Evolutionary conservation across 2,329 filamentous ascomycete genomes (phyloP), one percentile per base, ranked within the genome.

Genomic region (Erysiphe pulchra): DNA sequence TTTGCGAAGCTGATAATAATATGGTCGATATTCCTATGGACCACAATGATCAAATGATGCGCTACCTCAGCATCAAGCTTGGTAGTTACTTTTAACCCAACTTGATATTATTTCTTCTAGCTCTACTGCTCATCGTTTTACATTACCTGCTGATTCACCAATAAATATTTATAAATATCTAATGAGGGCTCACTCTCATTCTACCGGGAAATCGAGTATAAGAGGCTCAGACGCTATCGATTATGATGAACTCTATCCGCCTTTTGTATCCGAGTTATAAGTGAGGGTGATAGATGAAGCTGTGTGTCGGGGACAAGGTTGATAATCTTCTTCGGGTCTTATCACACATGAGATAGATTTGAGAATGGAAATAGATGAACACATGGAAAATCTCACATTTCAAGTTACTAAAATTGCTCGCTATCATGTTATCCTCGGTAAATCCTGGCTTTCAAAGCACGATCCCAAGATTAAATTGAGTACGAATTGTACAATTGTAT

Each of bases 371-470:
- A 44, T 44, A 20, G 16, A 34, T 16, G 11, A 13, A 31, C 30
- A 44, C n/a, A 18, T 34, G 6, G 30, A 44, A 24, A 36, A 16
- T 1, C 16, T 34, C n/a, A 44, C 42, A 13, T 36, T 44, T 9
- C 30, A 44, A 16, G 31, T 44, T 32, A 34, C 42, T 34, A 33
- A 36, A 44, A 44, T 44, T 20, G 42, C 42, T 36, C 42, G 31
- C 13, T 34, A 34, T 44, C n/a, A 44, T 24, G 18, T 44, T 20
- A 44, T 44, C n/a, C 42, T 44, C 10, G 42, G 31, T 9, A 44
- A 44, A 31, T 42, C 40, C 14, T 42, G 40, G 40, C 40, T 42
- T n/a, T 28, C 20, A 30, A 42, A 42, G 30, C 42, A 44, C 17
- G 42, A 44, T n/a, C 30, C 42, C 13, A 13, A 34, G 8, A 44